Base-by-base conservation (phyloP, 495 filamentous ascomycete genomes). In the Aspergillus wentii region DNA sequence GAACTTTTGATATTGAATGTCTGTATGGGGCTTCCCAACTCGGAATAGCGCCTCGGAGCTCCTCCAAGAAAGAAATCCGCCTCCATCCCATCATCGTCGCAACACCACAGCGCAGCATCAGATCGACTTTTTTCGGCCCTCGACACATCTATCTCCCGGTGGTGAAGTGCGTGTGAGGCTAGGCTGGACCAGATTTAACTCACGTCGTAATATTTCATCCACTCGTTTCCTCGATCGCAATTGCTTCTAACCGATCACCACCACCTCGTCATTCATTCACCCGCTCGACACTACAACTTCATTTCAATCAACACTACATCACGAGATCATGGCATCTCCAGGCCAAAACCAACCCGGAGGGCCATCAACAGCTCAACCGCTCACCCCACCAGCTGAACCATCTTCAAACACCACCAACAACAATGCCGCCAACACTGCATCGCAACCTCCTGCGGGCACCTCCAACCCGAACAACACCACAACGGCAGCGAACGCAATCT, bases 361-460 rank as follows among this genome's bases (percentile, higher is more conserved):
- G 22, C 58, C 59, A 17, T 42, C 64, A 17, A 60, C 62, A n/a
- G 10, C 26, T n/a, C 68, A 69, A 44, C 62, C 68, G 27, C 51
- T 62, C 34, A 68, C 68, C 8, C 68, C 68, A 22, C 66, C 68
- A 9, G 64, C 64, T 14, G 68, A 72, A 48, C 56, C 62, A 30
- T 40, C 57, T 33, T 51, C 61, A 35, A 35, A 15, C 31, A 43
- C 18, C 48, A 19, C 26, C 43, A 45, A 43, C 32, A 19, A 35
- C 22, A 51, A 38, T n/a, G n/a, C n/a, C n/a, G n/a, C n/a, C 42
- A 53, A 44, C 40, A 17, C 25, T n/a, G 14, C 52, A 30, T 44
- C 48, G 29, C 45, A 38, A 20, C 15, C 34, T 21, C 6, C 22
- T 11, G 22, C 47, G 23, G 27, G 33, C 11, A 36, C 30, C 50